These are phyloP conservation scores for Kwoniella heveanensis DNA, from an alignment of 768 basidiomycete genomes.

Conservation along the genomic window DNA sequence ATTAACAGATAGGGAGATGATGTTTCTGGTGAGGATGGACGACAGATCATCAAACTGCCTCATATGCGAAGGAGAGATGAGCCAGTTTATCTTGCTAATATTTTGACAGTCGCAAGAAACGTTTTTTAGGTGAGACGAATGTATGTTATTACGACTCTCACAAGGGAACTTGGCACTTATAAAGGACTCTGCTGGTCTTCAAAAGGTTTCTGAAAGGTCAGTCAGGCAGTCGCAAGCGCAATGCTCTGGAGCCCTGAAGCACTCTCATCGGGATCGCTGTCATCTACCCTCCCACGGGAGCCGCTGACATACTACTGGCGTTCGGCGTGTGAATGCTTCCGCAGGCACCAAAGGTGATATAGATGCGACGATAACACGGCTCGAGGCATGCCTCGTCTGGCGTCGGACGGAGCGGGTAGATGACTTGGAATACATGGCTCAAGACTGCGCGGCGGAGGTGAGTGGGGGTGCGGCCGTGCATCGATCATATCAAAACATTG, in stretches of 20 bases:
- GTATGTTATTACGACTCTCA: no score
- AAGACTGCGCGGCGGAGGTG: constrained; percentile 42
- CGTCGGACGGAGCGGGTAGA: constrained; percentile 45
- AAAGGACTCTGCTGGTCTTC: no score
- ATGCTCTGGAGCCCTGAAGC: neutral
- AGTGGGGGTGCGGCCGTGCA: constrained; percentile 7
- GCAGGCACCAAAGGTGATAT: constrained; percentile 47
- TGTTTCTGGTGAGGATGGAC: constrained; percentile 46
- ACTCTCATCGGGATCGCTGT: no score
- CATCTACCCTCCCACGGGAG: no score
- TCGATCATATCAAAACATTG: no score
- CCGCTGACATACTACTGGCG: no score
- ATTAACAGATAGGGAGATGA: constrained; percentile 49
- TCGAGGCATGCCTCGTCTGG: constrained; percentile 47
- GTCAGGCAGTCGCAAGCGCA: no score
- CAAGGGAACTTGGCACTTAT: no score
- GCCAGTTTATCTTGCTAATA: no score
- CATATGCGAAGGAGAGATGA: no score
- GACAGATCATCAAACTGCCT: neutral
- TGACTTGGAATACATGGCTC: constrained; percentile 43
- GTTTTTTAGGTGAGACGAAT: constrained; percentile 36
- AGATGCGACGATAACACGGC: constrained; percentile 36
- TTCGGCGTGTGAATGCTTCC: no score
- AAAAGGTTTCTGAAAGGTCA: constrained; percentile 45
- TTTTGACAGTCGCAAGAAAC: constrained; percentile 47